Evolutionary conservation across 495 filamentous ascomycete genomes (phyloP), one percentile per base, ranked within the genome.

Genomic region (Tuber indicum): DNA sequence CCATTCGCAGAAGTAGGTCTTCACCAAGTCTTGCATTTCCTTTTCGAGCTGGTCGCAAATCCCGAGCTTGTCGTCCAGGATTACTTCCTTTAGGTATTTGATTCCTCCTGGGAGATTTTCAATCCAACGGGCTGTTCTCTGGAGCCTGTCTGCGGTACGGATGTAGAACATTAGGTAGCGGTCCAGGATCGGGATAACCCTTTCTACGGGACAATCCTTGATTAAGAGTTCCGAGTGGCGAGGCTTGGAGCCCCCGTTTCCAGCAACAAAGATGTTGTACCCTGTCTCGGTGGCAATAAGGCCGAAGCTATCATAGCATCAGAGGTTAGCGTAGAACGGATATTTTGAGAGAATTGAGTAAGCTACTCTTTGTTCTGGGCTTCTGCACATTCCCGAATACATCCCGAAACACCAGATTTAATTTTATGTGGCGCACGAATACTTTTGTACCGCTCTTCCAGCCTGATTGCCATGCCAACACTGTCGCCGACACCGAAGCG

Each of bases 161-260:
- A 98, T 97, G 86, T 98, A 97, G 87, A 98, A 97, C 86, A 94
- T 93, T 17, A 97, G 87, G 84, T 97, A 98, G 43, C 95, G 91
- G 84, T 98, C 95, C 0, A 98, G 86, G 49, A 97, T 92, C 17
- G 93, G 92, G 39, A 97, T 86, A 41, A 97, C 90, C 82, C 96
- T 91, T 74, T 94, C 91, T 0, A 93, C 89, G 0, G 94, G 90
- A 0, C 97, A 94, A 84, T 98, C 94, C 82, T 94, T 97, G 62
- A 93, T 92, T 1, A 98, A 89, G n/a, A 97, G 87, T 79, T 97
- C 93, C 2, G 90, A 90, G 83, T 98, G 95, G 32, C 88, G 86
- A 17, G 95, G 95, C 75, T 92, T 95, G 8, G 94, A 93, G 47
- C 95, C 95, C 74, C 95, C 95, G 83, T 98, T 98, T 58, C 95